These are phyloP conservation scores for Lepidium sativum DNA, from an alignment of 345 rosid species.

Conservation along the genomic window DNA sequence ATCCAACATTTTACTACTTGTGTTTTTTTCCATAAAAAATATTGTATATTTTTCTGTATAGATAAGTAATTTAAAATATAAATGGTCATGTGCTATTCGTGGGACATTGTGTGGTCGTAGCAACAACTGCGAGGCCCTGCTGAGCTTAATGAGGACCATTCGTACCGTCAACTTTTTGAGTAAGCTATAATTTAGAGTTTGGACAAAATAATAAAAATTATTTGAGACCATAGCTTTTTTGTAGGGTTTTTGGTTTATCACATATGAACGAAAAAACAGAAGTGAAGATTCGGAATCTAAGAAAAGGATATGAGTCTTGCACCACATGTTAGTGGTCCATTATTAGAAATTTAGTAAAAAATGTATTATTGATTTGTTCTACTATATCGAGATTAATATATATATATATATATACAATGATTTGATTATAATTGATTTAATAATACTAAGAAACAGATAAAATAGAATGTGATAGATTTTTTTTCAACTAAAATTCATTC, in stretches of 20 bases:
- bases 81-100: neutral
- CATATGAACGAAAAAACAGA: neutral
- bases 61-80: neutral
- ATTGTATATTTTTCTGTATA: neutral
- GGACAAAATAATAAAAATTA: neutral
- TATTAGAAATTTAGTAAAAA: too few relatives aligned
- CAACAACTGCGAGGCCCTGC: neutral
- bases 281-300: slow-evolving; percentile 24
- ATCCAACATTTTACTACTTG: too few relatives aligned
- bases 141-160: slow-evolving; percentile 2
- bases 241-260: neutral
- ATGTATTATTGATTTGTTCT: too few relatives aligned
- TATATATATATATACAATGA: too few relatives aligned
- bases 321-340: slow-evolving; percentile 21
- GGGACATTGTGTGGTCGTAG: slow-evolving; percentile 14
- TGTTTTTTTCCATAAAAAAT: neutral
- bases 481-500: too few relatives aligned
- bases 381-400: too few relatives aligned
- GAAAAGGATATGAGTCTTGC: neutral
- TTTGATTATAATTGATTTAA: too few relatives aligned
- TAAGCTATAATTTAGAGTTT: neutral
- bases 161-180: neutral
- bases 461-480: too few relatives aligned
- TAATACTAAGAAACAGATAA: too few relatives aligned
- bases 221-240: slow-evolving; percentile 5